Evolutionary conservation across 352 stramenopile genomes (phyloP).

Genomic region (Phytophthora sojae): DNA sequence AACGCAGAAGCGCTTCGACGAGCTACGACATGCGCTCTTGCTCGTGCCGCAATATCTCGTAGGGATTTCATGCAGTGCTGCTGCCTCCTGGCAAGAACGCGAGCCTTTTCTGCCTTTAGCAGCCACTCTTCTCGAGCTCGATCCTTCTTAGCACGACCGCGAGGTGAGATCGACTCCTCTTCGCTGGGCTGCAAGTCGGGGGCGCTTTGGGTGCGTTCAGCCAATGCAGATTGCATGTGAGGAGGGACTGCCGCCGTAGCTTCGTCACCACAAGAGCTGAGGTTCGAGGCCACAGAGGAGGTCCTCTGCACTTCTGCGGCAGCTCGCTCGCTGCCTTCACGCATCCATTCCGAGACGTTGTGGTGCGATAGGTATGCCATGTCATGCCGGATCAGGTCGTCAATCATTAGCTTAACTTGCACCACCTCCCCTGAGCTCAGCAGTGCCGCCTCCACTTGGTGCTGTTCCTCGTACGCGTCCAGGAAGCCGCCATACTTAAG

Average conservation of each 20-base stretch:
- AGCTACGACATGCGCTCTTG: slow-evolving; percentile 34
- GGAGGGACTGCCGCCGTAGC: not conserved
- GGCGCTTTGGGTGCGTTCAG: slow-evolving; percentile 2
- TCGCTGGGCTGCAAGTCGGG: slow-evolving; percentile 9
- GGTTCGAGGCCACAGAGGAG: not conserved
- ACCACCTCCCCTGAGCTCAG: slow-evolving; percentile 21
- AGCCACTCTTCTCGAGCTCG: slow-evolving; percentile 44
- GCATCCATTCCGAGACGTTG: slow-evolving; percentile 34
- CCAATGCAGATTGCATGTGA: slow-evolving; percentile 5
- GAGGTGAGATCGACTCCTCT: slow-evolving; percentile 23
- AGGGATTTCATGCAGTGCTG: slow-evolving; percentile 57
- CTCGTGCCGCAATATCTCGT: slow-evolving; percentile 51
- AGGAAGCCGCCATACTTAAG: slow-evolving; percentile 39
- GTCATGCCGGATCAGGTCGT: slow-evolving; percentile 36
- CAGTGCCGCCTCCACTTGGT: slow-evolving; percentile 8
- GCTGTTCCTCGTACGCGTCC: slow-evolving; percentile 16
- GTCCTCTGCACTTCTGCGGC: slow-evolving; percentile 10
- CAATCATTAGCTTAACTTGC: slow-evolving; percentile 29
- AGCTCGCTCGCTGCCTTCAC: slow-evolving; percentile 24
- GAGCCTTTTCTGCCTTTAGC: slow-evolving; percentile 52
- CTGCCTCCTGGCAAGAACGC: slow-evolving; percentile 56
- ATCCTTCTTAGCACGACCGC: slow-evolving; percentile 31
- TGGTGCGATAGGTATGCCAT: slow-evolving; percentile 24
- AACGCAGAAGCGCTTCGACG: slow-evolving; percentile 35
- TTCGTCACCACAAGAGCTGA: slow-evolving; percentile 3